A percentile compares a stretch with the other conserved stretches of the same genome.
Conservation (phyloP, 495 filamentous ascomycete species). For the Chlorociboria aeruginascens region DNA sequence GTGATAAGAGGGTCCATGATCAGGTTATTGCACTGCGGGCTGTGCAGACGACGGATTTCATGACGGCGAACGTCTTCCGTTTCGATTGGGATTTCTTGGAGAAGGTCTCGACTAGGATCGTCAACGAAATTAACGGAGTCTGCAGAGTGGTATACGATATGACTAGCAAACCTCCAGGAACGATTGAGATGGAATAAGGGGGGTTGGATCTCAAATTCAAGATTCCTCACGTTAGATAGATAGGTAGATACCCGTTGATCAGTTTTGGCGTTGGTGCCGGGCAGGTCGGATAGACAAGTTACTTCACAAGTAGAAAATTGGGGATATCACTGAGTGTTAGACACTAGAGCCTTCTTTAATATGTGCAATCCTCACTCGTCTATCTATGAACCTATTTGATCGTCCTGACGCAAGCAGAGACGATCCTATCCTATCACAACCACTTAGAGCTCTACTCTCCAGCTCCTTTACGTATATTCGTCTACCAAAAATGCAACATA, state of each 20-base stretch:
- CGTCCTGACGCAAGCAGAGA: too few species aligned
- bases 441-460: not conserved
- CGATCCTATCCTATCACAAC: not conserved
- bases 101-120: conserved; percentile 57
- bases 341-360: conserved; percentile 1
- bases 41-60: conserved; percentile 64
- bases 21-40: conserved; percentile 55
- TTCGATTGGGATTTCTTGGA: conserved; percentile 58
- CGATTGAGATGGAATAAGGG: conserved; percentile 59
- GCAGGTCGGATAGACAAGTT: not conserved
- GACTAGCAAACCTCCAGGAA: conserved; percentile 73
- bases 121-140: conserved; percentile 70
- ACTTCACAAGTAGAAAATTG: not conserved
- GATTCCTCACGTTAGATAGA: not conserved
- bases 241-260: not conserved
- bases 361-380: conserved; percentile 6
- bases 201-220: not conserved
- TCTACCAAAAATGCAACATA: conserved; percentile 3
- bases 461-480: conserved; percentile 9
- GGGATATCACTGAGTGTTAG: not conserved
- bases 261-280: not conserved
- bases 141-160: conserved; percentile 39
- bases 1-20: conserved; percentile 55
- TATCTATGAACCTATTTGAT: conserved; percentile 1
- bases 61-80: conserved; percentile 60